Percentiles rank a stretch among this genome's conserved stretches.
phyloP scores from a whole-genome alignment of 2,329 filamentous ascomycete species.

The Juglanconis oblonga region DNA sequence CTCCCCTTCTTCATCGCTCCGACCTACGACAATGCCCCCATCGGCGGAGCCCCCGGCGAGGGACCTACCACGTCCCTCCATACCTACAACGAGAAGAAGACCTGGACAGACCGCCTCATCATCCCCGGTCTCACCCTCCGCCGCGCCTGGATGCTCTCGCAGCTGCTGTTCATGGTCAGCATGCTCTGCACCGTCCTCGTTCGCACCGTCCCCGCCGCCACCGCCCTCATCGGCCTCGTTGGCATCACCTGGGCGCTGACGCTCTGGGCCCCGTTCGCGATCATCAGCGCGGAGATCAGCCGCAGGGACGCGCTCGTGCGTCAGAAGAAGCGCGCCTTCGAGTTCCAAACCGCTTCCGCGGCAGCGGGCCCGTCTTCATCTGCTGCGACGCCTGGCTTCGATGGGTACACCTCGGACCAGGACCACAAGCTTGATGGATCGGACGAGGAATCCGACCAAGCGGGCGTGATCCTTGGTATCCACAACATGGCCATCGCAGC shows the following conservation, averaged over 20 bases:
- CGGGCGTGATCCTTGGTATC: constrained; percentile 87
- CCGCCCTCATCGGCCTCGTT: constrained; percentile 73
- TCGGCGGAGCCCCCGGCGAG: constrained; percentile 31
- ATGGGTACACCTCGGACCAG: constrained; percentile 27
- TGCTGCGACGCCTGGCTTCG: constrained; percentile 6
- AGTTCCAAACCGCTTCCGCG: not conserved
- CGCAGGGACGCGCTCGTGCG: constrained; percentile 66
- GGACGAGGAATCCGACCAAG: constrained; percentile 65
- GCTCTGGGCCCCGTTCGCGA: constrained; percentile 91
- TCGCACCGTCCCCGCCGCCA: constrained; percentile 66
- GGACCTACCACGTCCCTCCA: constrained; percentile 26
- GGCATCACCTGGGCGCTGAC: constrained; percentile 92
- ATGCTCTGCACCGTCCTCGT: constrained; percentile 86
- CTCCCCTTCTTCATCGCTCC: constrained; percentile 84
- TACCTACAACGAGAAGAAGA: constrained; percentile 33
- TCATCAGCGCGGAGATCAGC: constrained; percentile 90
- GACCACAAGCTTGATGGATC: constrained; percentile 29
- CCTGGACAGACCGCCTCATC: constrained; percentile 59
- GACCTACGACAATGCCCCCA: constrained; percentile 59
- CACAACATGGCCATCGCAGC: constrained; percentile 94
- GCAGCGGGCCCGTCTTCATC: constrained; percentile 18
- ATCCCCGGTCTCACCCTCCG: constrained; percentile 85
- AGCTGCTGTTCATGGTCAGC: constrained; percentile 76
- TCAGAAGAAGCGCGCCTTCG: constrained; percentile 27
- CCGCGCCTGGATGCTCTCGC: constrained; percentile 80